Base-by-base conservation (phyloP, 495 filamentous ascomycete genomes). In the Penicillium fimorum region DNA sequence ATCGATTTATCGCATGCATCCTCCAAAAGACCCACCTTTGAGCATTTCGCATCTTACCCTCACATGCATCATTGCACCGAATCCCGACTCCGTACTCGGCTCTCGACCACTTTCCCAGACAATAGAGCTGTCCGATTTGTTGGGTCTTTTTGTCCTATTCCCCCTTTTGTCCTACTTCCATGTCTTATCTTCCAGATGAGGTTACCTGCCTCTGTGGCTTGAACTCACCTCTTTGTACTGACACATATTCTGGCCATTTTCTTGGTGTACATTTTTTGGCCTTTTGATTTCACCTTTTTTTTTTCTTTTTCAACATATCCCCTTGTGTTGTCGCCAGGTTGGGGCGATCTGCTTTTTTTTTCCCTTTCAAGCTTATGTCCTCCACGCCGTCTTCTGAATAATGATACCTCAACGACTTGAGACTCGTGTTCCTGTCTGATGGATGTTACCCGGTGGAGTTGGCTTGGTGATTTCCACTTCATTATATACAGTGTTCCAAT, bases 331-430 rank as follows among this genome's bases (percentile, higher is more conserved):
- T 55, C 47, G 43, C 40, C 44, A 35, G 47, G 33, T 49, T 62
- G 56, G 52, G 54, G 33, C 47, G 55, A 56, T n/a, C 35, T 43
- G 24, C 53, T 30, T 41, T 35, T 38, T 30, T 40, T 15, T 37
- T 11, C 37, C 20, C 44, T 38, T 52, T 38, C 25, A 44, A 46
- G 53, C 48, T 62, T 59, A 62, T 67, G 58, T 62, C 48, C 52
- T 63, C 40, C 38, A 63, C 30, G 63, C 55, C 43, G 51, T 64
- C 55, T 57, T 57, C 55, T 57, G 47, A 57, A 47, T 66, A 63
- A 68, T 68, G 65, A 66, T 56, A 45, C 58, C 52, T 66, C 56
- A 68, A 66, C 56, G 63, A 66, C 47, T 54, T 58, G 57, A 45
- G 47, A 46, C 24, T 43, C 29, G 13, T 24, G 47, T 56, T 50